Base-by-base conservation (phyloP, 768 basidiomycete species). In the Leucocoprinus birnbaumii region DNA sequence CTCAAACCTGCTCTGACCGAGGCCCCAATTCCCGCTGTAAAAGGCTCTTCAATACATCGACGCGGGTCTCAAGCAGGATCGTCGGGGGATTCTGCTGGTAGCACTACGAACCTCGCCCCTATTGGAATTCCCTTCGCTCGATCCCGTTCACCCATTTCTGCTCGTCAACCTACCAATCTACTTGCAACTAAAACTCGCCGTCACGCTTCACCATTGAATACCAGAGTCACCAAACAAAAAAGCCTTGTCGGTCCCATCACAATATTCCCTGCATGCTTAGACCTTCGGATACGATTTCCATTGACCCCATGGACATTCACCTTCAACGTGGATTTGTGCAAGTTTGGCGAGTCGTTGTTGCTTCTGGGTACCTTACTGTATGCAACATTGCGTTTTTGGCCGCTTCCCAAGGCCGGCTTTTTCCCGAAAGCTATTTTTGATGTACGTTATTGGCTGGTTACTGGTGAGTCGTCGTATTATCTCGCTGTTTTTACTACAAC, bases 71-170 rank as follows among this genome's bases (percentile, higher is more conserved):
- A 68, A 55, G 65, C 58, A 57, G 64, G 59, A 56, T 79, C 71
- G 27, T 76, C 69, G 58, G 76, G 65, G 55, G 79, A 73, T 55
- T 76, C 72, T 59, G 66, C 66, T 48, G 69, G 59, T 54, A 69
- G 64, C 31, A 66, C 72, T 6, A 64, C 73, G 16, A 49, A 44
- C 19, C 48, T 31, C 25, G 13, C 14, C n/a, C 26, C 25, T 16
- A 49, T 43, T 18, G 47, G 77, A 49, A 70, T 71, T 46, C 66
- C 81, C 1, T 88, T 90, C 62, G 83, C 87, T 35, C 84, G 87
- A n/a, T 89, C 89, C 6, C 82, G 82, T 19, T 89, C 89, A 1
- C 87, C 89, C 40, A 79, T 75, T 10, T 65, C 81, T 13, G 56
- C 59, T 13, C 70, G 72, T 40, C 61, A 65, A 3, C 65, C 65